Evolutionary conservation across 805 yeast genomes (phyloP).

Genomic region (Ogataea pignaliae): DNA sequence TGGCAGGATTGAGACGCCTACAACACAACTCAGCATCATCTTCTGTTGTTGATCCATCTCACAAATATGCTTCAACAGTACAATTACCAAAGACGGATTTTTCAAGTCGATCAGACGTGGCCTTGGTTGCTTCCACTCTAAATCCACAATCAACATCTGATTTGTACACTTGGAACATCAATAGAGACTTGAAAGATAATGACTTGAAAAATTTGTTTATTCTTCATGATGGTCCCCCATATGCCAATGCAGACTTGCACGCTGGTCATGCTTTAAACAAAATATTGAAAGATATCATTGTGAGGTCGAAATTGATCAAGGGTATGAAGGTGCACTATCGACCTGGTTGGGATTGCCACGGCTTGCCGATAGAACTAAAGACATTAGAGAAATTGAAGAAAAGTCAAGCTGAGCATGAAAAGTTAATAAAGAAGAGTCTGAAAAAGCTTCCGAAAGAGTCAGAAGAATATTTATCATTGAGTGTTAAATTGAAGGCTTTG

Average conservation of each 20-base stretch:
- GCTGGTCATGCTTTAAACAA: slow-evolving; percentile 91
- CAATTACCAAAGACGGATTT: slow-evolving; percentile 63
- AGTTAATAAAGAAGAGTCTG: slow-evolving; percentile 23
- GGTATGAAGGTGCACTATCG: slow-evolving; percentile 64
- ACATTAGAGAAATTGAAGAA: slow-evolving; percentile 50
- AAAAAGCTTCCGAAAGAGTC: slow-evolving; percentile 13
- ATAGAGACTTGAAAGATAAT: slow-evolving; percentile 20
- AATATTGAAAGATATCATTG: slow-evolving; percentile 79
- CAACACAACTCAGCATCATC: not conserved
- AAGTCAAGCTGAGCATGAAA: slow-evolving; percentile 25
- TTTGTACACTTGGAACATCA: slow-evolving; percentile 62
- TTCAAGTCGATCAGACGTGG: slow-evolving; percentile 54
- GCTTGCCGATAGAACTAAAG: slow-evolving; percentile 90
- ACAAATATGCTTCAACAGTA: slow-evolving; percentile 23
- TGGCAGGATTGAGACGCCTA: too few species aligned
- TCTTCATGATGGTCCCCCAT: slow-evolving; percentile 97
- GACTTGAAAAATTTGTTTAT: slow-evolving; percentile 46
- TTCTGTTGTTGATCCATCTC: slow-evolving; percentile 5
- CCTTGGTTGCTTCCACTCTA: slow-evolving; percentile 36
- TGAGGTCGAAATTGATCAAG: slow-evolving; percentile 56
- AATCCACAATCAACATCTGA: slow-evolving; percentile 52
- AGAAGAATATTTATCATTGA: slow-evolving; percentile 7
- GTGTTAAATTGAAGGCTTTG: slow-evolving; percentile 8
- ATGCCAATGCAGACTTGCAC: slow-evolving; percentile 93
- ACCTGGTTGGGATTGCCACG: slow-evolving; percentile 99